Evolutionary conservation across 257 asterid species (phyloP), one percentile per base, ranked within the genome.

Genomic region (Solanum chaucha): DNA sequence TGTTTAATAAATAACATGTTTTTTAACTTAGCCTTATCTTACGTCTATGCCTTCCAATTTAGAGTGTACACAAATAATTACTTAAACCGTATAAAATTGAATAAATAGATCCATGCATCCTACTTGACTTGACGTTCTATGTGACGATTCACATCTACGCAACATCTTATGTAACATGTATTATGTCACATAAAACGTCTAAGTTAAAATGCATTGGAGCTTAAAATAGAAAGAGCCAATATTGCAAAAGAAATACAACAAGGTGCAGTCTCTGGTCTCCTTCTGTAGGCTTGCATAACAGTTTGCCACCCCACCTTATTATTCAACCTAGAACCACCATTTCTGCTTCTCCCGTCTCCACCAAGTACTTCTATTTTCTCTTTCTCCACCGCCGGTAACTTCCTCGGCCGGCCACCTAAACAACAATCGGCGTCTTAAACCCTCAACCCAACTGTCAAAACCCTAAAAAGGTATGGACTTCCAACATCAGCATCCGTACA

Each of bases 401-500:
- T n/a, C 19, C 51, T 75, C 32, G 32, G 24, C 20, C 58, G 34
- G 32, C 83, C n/a, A 19, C 61, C 48, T 44, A 15, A 44, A 41
- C 84, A 41, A 24, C 24, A 78, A 78, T 78, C 15, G 24, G 24
- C n/a, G 14, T 44, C 78, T 24, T 75, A 85, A 85, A 70, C 83
- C 83, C 51, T 70, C 36, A 85, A 85, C 83, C 71, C n/a, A 85
- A 70, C 64, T 78, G 14, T 22, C 77, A 82, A 92, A 92, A 91
- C 96, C 93, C 89, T 89, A 88, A 89, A 92, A 89, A 83, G 15
- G 5, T 83, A 95, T 92, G 97, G 95, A 93, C 67, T 93, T 91
- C 88, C 95, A 91, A 90, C 98, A 92, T 84, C 92, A 90, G 59
- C 94, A 89, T 86, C 90, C 93, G 73, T 92, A 89, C 93, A 90